These are phyloP conservation scores for Miscanthus lutarioriparius DNA, from an alignment of 176 grass and related monocot genomes.

Conservation along the genomic window DNA sequence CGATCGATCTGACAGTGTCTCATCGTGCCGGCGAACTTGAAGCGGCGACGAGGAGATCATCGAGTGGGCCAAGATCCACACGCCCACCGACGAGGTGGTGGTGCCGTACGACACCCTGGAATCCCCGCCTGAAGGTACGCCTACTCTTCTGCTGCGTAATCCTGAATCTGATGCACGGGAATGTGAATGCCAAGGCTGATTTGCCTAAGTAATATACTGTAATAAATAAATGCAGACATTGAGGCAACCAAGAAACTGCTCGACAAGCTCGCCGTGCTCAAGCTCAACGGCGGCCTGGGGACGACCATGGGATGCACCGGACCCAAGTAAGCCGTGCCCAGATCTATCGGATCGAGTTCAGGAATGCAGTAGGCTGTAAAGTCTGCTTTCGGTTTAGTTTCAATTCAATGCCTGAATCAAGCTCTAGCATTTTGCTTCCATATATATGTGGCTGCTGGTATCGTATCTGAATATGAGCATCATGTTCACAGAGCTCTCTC, in stretches of 20 bases:
- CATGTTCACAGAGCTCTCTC: neutral
- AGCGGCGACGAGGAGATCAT: slow-evolving; percentile 80
- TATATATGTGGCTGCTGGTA: neutral
- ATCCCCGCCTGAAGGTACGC: slow-evolving; percentile 56
- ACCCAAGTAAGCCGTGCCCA: slow-evolving; percentile 61
- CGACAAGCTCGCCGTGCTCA: slow-evolving; percentile 90
- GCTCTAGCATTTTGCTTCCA: neutral
- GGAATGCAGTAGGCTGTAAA: neutral
- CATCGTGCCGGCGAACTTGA: neutral
- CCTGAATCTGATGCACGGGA: neutral
- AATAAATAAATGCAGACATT: slow-evolving; percentile 42
- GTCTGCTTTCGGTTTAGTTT: neutral
- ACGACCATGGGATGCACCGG: slow-evolving; percentile 96
- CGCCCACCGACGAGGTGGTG: slow-evolving; percentile 86
- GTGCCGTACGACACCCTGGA: slow-evolving; percentile 82
- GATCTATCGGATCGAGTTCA: neutral
- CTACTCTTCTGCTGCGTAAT: neutral
- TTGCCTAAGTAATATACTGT: no score
- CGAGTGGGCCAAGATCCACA: slow-evolving; percentile 94
- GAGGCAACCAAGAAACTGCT: slow-evolving; percentile 78
- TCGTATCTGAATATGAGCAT: neutral
- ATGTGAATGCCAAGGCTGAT: neutral
- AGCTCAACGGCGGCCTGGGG: slow-evolving; percentile 89
- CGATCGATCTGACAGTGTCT: neutral
- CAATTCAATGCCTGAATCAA: neutral